Evolutionary conservation across 2,329 filamentous ascomycete genomes (phyloP), one percentile per base, ranked within the genome.

Genomic region (Epichloe uncinata): DNA sequence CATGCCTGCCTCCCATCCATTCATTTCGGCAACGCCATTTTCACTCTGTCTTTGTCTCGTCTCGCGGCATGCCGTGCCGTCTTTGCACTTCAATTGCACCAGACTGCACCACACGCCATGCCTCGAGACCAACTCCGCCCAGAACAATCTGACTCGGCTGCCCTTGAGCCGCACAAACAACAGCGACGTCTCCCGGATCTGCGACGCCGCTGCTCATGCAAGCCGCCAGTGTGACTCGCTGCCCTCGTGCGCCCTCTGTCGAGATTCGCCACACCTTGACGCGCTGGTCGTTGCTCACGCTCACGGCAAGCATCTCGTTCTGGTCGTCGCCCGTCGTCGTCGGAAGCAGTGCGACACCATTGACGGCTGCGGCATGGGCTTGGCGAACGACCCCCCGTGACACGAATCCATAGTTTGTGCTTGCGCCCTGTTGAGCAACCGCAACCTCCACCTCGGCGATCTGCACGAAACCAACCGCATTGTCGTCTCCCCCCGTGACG

Each of bases 401-500:
- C 8, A 51, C 53, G 12, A 63, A 52, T 11, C 50, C 56, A 50
- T 61, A 65, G 12, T n/a, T 42, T 43, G 22, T 43, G 22, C 42
- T 26, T 33, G 43, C 35, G 13, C 13, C 41, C 18, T 7, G 6
- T 20, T 38, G 41, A 37, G 33, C 22, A 20, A 22, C 54, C 54
- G 15, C 36, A 52, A 46, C 55, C 42, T 45, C 30, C 20, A 52
- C 53, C 41, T 53, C 52, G 5, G 50, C 52, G 34, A 68, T 48
- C 0, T 51, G 64, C 22, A 75, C 77, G 11, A 87, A 59, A 0
- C 77, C 82, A 0, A 97, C 64, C 3, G 84, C 84, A 54, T 93
- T 93, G 64, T 97, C 93, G 58, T 98, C 93, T 20, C 93, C 87
- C 93, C 87, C 88, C 0, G 87, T 89, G 4, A 87, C 64, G 16